Evolutionary conservation across 2,329 filamentous ascomycete species (phyloP), one percentile per base, ranked within the genome.

Genomic region (Thielaviopsis populi): DNA sequence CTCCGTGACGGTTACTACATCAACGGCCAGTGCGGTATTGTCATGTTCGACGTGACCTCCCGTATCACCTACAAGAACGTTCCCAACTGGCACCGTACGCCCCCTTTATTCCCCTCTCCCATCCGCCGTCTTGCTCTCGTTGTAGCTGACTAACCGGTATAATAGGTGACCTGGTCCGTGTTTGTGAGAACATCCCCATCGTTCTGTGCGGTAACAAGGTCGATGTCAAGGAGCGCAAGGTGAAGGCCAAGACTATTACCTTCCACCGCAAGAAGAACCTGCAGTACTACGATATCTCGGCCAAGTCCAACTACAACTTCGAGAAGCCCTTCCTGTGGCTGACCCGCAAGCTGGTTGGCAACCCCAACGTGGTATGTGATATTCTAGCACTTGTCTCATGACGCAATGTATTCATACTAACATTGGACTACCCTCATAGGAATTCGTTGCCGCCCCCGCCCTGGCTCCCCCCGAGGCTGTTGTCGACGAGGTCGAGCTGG

Each of bases 201-300:
- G 94, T 97, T 72, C 88, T 99, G 69, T 91, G 86, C 77, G 92
- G 92, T 74, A 99, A 99, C 89, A 99, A 99, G 85, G 92, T 99
- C 77, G 92, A 99, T 74, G 94, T 99, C 69, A 99, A 99, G 88
- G 94, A 99, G 85, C 90, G 94, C 78, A 99, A 99, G 82, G 94
- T 99, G 76, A 99, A 99, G 87, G 94, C 94, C 75, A 99, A 99
- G 89, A 95, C 92, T 75, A 99, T 99, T 79, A 99, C 94, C 70
- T 99, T 99, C 89, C 94, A 99, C 85, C 90, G 94, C 80, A 99
- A 99, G 89, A 99, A 99, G 87, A 99, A 97, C 80, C 87, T 99
- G 62, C 94, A 99, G 80, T 99, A 97, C 85, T 99, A 99, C 84
- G 94, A 97, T 72, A 97, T 97, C 76, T 96, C 91, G 50, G 94